phyloP scores from a whole-genome alignment of 805 yeast genomes.

The Candida alai region DNA sequence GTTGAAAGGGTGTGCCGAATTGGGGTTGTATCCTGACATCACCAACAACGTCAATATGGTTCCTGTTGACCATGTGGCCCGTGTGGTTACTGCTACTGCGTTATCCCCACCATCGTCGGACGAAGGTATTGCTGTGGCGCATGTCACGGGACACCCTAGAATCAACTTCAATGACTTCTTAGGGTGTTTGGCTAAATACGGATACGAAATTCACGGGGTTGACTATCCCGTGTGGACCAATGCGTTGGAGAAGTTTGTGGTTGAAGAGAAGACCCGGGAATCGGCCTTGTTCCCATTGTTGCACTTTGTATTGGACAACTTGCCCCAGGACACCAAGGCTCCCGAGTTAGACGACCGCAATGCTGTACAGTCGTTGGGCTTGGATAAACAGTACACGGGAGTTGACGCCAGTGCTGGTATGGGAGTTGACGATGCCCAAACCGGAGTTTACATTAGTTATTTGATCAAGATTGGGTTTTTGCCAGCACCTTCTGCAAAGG shows the following conservation, averaged over 20 bases:
- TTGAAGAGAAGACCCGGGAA: conserved; percentile 67
- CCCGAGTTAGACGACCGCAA: conserved; percentile 91
- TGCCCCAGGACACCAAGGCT: conserved; percentile 88
- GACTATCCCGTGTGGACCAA: conserved; percentile 80
- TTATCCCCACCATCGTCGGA: conserved; percentile 62
- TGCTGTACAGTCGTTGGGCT: conserved; percentile 63
- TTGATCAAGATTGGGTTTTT: conserved; percentile 77
- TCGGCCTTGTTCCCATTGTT: conserved; percentile 89
- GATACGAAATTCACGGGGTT: conserved; percentile 59
- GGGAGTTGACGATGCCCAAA: conserved; percentile 65
- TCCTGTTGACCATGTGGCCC: conserved; percentile 97
- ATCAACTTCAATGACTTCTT: conserved; percentile 74
- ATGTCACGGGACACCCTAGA: conserved; percentile 97
- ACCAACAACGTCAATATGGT: conserved; percentile 89
- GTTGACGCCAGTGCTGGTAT: conserved; percentile 63
- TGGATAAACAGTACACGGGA: conserved; percentile 62
- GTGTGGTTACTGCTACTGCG: conserved; percentile 80
- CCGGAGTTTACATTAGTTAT: conserved; percentile 78
- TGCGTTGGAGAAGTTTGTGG: conserved; percentile 71
- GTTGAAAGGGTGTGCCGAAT: conserved; percentile 90
- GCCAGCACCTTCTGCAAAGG: conserved; percentile 51
- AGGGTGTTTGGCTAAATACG: conserved; percentile 60
- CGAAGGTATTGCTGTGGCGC: conserved; percentile 71
- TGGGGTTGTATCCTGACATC: conserved; percentile 83
- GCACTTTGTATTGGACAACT: conserved; percentile 89